Conservation (phyloP, 2,329 filamentous ascomycete species). For the Microsporum audouinii region DNA sequence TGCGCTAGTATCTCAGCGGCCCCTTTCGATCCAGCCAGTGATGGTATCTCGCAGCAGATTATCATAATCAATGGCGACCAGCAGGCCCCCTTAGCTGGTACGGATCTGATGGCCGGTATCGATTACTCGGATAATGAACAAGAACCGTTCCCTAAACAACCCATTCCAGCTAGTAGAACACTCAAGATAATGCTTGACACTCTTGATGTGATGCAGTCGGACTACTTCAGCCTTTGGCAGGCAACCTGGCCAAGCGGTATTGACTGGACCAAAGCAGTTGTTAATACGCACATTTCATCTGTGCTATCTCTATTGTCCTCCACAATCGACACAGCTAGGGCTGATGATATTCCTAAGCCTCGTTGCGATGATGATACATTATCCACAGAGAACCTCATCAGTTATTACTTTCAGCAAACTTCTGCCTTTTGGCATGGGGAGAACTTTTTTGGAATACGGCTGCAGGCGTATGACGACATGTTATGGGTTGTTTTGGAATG, state of each 20-base stretch:
- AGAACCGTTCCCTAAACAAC: constrained; percentile 16
- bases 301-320: constrained; percentile 58
- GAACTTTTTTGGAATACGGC: constrained; percentile 60
- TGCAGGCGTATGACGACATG: constrained; percentile 84
- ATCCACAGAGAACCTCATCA: constrained; percentile 64
- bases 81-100: background rate
- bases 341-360: constrained; percentile 1
- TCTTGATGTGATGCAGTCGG: constrained; percentile 62
- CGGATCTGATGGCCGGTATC: background rate
- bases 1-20: background rate
- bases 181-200: constrained; percentile 45
- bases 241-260: constrained; percentile 78
- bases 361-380: constrained; percentile 28
- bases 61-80: background rate
- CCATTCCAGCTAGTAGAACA: constrained; percentile 15
- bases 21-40: background rate
- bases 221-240: constrained; percentile 64
- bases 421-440: constrained; percentile 78
- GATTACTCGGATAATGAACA: constrained; percentile 13
- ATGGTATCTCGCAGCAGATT: background rate
- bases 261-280: constrained; percentile 86
- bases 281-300: constrained; percentile 66
- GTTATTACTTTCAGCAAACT: constrained; percentile 67
- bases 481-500: constrained; percentile 90
- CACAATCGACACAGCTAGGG: constrained; percentile 27